Conservation (phyloP, 169 alveolate genomes). For the Eimeria brunetti region DNA sequence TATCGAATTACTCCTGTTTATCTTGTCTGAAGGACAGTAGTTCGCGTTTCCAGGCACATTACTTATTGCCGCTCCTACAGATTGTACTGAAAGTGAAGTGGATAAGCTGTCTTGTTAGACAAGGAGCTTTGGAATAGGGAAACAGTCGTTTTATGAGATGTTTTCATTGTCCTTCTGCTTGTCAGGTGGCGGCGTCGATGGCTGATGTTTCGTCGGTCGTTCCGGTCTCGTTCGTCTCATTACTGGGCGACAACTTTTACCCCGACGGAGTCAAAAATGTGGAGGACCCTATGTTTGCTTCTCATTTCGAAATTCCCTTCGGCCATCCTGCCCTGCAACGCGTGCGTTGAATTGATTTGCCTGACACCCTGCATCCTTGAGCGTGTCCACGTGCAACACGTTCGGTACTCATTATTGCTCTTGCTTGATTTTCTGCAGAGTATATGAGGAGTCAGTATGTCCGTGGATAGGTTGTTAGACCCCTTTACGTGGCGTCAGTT, state of each 20-base stretch:
- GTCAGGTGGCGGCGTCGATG: conserved; percentile 2
- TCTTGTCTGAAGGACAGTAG: neutral
- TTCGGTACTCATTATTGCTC: neutral
- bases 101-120: neutral
- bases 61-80: neutral
- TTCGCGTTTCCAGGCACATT: neutral
- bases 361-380: too few species aligned
- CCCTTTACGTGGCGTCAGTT: neutral
- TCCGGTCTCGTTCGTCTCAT: conserved; percentile 37
- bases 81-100: neutral
- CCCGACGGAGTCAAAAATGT: conserved; percentile 31
- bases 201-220: conserved; percentile 12
- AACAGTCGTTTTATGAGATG: neutral
- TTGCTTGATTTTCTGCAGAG: neutral
- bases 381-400: neutral
- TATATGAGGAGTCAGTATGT: neutral
- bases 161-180: neutral
- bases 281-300: neutral
- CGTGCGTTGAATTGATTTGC: neutral
- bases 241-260: conserved; percentile 73
- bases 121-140: neutral
- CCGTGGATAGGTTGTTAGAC: neutral
- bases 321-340: conserved; percentile 40
- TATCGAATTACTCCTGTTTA: neutral
- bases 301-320: conserved; percentile 32